Evolutionary conservation across 805 yeast species (phyloP).

Genomic region (Alloascoidea africana): DNA sequence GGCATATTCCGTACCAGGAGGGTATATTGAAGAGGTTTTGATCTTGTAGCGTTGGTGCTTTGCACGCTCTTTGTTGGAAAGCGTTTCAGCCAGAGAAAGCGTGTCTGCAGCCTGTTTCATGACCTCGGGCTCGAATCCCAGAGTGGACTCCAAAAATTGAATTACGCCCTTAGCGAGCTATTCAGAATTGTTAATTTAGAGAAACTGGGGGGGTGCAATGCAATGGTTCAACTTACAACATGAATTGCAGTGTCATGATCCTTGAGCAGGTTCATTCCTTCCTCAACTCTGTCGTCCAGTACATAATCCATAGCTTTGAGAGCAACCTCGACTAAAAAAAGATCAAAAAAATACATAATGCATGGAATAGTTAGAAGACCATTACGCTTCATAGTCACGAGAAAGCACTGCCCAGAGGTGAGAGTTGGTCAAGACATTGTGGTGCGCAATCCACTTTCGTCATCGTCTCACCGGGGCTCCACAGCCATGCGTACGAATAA

Average conservation of each 20-base stretch:
- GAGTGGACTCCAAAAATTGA: conserved; percentile 79
- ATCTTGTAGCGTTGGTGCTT: conserved; percentile 42
- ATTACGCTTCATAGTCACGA: no score
- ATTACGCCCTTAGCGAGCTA: conserved; percentile 73
- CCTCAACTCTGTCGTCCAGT: conserved; percentile 65
- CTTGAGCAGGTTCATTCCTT: conserved; percentile 41
- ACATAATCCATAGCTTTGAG: conserved; percentile 83
- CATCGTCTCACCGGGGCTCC: no score
- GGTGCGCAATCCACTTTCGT: no score
- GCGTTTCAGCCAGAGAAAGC: conserved; percentile 52
- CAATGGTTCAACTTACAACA: conserved; percentile 1
- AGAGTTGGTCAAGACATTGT: no score
- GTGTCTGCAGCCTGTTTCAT: conserved; percentile 70
- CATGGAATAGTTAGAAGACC: no score
- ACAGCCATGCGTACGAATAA: no score
- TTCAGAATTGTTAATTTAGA: neutral
- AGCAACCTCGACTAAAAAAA: conserved; percentile 41
- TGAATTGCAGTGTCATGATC: conserved; percentile 10
- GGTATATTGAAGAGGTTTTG: conserved; percentile 56
- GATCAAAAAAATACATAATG: no score
- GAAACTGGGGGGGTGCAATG: neutral
- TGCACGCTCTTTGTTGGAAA: conserved; percentile 36
- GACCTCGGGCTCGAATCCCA: conserved; percentile 83
- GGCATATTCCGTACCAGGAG: conserved; percentile 91
- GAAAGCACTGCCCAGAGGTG: no score